Conservation (phyloP, 2,329 filamentous ascomycete species). For the Pseudogymnoascus sp. region DNA sequence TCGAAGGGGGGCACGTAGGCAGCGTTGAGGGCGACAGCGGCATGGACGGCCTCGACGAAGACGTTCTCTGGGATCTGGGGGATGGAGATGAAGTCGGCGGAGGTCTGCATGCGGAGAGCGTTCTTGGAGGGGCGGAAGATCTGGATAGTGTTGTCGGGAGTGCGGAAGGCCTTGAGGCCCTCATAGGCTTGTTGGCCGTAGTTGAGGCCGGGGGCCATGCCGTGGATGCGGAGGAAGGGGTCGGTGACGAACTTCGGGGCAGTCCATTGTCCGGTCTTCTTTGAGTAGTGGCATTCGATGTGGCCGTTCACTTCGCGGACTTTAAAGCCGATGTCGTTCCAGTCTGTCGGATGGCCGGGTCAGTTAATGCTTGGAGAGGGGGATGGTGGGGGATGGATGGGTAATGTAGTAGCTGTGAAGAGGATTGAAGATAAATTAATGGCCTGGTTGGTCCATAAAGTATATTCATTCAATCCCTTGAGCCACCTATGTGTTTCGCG, state of each 20-base stretch:
- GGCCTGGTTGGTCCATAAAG: neutral
- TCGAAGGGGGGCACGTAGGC: constrained; percentile 84
- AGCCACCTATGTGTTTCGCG: neutral
- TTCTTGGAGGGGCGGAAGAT: constrained; percentile 87
- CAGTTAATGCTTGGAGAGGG: neutral
- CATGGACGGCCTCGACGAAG: constrained; percentile 67
- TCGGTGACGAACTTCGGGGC: constrained; percentile 70
- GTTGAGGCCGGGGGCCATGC: constrained; percentile 91
- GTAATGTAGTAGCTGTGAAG: neutral
- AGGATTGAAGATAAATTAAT: neutral
- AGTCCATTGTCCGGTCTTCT: constrained; percentile 67
- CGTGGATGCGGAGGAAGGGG: constrained; percentile 81
- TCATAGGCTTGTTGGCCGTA: constrained; percentile 98
- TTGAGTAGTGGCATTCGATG: constrained; percentile 77
- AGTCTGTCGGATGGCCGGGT: constrained; percentile 47
- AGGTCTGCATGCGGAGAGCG: constrained; percentile 75
- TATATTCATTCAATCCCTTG: neutral
- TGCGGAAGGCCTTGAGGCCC: constrained; percentile 93
- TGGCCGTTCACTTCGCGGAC: constrained; percentile 94
- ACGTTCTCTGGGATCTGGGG: constrained; percentile 68
- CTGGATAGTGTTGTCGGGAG: constrained; percentile 62
- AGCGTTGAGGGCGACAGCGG: constrained; percentile 82
- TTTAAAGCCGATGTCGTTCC: constrained; percentile 86
- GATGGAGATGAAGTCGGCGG: constrained; percentile 73
- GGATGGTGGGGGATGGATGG: neutral